Evolutionary conservation across 139 green algal genomes (phyloP), one percentile per base, ranked within the genome.

Genomic region (Eudorina sp.): DNA sequence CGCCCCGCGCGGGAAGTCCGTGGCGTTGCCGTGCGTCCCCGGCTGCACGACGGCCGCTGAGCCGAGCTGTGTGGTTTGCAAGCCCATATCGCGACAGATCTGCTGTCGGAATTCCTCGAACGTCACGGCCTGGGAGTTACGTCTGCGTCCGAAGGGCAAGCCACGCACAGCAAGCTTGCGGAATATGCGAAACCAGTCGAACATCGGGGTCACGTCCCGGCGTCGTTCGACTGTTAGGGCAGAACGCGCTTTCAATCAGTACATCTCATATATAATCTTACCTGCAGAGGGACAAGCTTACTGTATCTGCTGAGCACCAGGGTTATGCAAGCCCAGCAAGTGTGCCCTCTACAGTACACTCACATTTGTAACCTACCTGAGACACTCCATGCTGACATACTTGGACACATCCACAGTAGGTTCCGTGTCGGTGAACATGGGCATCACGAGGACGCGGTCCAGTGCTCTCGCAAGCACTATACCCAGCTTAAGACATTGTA

Each of bases 341-440:
- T n/a, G n/a, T n/a, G n/a, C n/a, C n/a, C n/a, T n/a, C n/a, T n/a
- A n/a, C n/a, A n/a, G n/a, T n/a, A n/a, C n/a, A n/a, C n/a, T n/a
- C n/a, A n/a, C n/a, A n/a, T n/a, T n/a, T n/a, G 51, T 16, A 58
- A 16, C 51, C 16, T 75, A 88, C 83, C 83, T 88, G 29, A 88
- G 72, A 51, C 83, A 88, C 0, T 80, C 68, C 51, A 81, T 5
- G 36, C 68, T 82, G 13, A 88, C 83, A 31, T 88, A 88, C 27
- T 88, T 88, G 23, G 83, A 81, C 0, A 88, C 83, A 23, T 88
- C 60, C 2, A 87, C 81, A 2, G 18, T 45, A 40, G 81, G 81
- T 8, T 31, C 62, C 3, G 31, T n/a, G 64, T 87, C 81, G 4
- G 81, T 87, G 31, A 87, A 87, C 0, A 87, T 40, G 0, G 81